Base-by-base conservation (phyloP, 805 yeast genomes). In the Yarrowia osloensis region DNA sequence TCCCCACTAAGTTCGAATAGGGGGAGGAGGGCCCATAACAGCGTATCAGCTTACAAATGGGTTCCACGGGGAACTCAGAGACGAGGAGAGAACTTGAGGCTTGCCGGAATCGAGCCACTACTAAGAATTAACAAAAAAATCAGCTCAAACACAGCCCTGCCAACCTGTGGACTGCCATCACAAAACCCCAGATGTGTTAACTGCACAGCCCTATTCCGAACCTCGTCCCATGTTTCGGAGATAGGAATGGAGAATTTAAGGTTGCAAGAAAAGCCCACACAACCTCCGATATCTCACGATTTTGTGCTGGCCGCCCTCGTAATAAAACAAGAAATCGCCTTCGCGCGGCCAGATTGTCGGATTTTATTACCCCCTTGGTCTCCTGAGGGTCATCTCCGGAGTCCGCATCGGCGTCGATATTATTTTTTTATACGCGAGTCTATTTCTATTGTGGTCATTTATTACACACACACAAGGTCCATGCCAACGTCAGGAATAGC, bases 141-240 rank as follows among this genome's bases (percentile, higher is more conserved):
- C 31, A 6, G 31, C 31, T 28, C 8, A 28, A 6, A 28, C n/a
- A n/a, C n/a, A n/a, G n/a, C n/a, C n/a, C n/a, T n/a, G n/a, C n/a
- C n/a, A n/a, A n/a, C n/a, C n/a, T n/a, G n/a, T n/a, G n/a, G n/a
- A n/a, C n/a, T n/a, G n/a, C n/a, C n/a, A n/a, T n/a, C n/a, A n/a
- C n/a, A n/a, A n/a, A n/a, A n/a, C n/a, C n/a, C n/a, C n/a, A n/a
- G n/a, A n/a, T n/a, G n/a, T n/a, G n/a, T n/a, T n/a, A n/a, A n/a
- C 24, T 47, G 54, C 54, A 47, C 54, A 29, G 54, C 54, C 54
- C 33, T 29, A 40, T 40, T 26, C 15, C 49, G n/a, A 44, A 13
- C 49, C 35, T 47, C 37, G 54, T 47, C 54, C 54, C 54, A 47
- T 47, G 54, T 47, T 47, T 47, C 54, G 54, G 54, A 47, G 54